Conservation (phyloP, 768 basidiomycete genomes). For the Leccinum imitatum region DNA sequence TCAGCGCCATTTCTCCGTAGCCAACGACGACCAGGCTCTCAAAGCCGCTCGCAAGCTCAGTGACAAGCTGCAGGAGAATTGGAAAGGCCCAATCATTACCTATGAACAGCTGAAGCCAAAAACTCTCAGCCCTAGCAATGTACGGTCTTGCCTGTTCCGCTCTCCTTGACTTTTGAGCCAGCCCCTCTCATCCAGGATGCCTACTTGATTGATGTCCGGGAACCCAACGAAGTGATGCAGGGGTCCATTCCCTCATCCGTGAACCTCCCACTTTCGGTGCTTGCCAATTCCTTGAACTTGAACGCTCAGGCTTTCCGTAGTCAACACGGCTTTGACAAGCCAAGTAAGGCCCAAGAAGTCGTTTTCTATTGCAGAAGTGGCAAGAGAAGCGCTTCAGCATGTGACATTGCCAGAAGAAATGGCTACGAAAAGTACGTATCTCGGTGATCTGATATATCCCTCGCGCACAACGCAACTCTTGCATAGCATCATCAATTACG, state of each 20-base stretch:
- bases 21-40: conserved; percentile 23
- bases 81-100: conserved; percentile 68
- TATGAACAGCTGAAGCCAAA: conserved; percentile 83
- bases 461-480: not conserved
- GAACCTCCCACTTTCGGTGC: conserved; percentile 81
- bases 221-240: conserved; percentile 86
- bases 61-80: conserved; percentile 58
- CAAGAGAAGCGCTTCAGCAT: conserved; percentile 75
- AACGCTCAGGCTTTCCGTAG: conserved; percentile 53
- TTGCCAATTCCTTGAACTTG: conserved; percentile 65
- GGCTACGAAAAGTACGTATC: conserved; percentile 74
- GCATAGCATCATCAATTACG: conserved; percentile 67
- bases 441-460: not conserved
- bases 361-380: conserved; percentile 93
- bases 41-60: conserved; percentile 33
- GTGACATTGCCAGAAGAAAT: conserved; percentile 77
- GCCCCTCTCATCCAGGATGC: conserved; percentile 46
- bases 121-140: conserved; percentile 72
- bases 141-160: conserved; percentile 26
- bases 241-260: conserved; percentile 93
- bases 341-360: conserved; percentile 66
- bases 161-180: conserved; percentile 9
- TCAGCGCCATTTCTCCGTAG: conserved; percentile 38
- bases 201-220: conserved; percentile 88
- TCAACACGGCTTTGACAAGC: conserved; percentile 75